Conservation (phyloP, 176 grass and related monocot genomes). For the Aegilops longissima region DNA sequence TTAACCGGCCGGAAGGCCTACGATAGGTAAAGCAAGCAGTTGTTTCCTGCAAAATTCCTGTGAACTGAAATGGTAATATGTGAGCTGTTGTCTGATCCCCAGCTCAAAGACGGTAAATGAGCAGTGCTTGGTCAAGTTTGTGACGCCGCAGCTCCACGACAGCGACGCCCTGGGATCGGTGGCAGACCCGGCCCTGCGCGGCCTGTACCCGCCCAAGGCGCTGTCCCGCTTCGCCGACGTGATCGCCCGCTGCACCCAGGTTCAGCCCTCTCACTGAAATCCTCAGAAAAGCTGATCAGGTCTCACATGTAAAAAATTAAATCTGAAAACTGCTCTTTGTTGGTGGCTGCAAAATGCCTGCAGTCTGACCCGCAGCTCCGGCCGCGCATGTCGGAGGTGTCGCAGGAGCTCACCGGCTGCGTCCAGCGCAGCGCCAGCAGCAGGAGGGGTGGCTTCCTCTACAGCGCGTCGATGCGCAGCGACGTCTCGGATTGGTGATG, state of each 20-base stretch:
- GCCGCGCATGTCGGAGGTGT: constrained; percentile 83
- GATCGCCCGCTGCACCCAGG: constrained; percentile 70
- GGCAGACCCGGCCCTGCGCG: constrained; percentile 77
- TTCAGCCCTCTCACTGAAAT: constrained; percentile 41
- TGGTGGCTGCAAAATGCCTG: constrained; percentile 14
- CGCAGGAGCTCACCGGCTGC: constrained; percentile 60
- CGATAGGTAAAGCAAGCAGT: constrained; percentile 50
- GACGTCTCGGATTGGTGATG: constrained; percentile 68
- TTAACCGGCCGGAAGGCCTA: constrained; percentile 80
- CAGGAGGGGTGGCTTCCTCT: constrained; percentile 40
- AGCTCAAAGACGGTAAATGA: constrained; percentile 68
- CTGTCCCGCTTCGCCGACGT: constrained; percentile 82
- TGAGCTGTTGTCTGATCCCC: not conserved
- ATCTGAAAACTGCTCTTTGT: constrained; percentile 2
- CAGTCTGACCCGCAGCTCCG: constrained; percentile 74
- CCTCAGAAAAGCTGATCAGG: not conserved
- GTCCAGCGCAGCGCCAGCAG: constrained; percentile 52
- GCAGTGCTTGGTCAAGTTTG: constrained; percentile 73
- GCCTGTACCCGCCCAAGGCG: constrained; percentile 74
- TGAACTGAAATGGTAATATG: not conserved
- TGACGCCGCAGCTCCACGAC: constrained; percentile 66
- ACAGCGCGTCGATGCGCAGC: constrained; percentile 48
- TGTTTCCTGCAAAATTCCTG: not conserved
- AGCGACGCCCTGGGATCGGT: constrained; percentile 51
- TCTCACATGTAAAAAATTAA: not conserved